A percentile compares a stretch with the other conserved stretches of the same genome.
phyloP scores from a whole-genome alignment of 164 flowering plant species.

The Magnolia kwangsiensis region DNA sequence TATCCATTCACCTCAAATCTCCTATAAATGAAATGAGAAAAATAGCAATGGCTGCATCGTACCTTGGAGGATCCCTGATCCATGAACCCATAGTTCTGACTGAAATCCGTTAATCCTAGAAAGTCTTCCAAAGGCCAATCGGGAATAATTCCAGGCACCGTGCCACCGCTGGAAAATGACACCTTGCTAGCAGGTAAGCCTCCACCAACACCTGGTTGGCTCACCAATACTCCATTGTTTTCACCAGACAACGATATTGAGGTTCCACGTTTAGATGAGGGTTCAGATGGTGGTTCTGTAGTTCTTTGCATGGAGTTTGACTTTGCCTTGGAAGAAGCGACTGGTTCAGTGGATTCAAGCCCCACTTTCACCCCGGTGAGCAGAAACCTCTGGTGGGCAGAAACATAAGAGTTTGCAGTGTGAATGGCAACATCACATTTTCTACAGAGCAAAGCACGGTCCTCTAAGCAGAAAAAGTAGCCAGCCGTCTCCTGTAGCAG shows the following conservation, averaged over 20 bases:
- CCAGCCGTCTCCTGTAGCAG: slow-evolving; percentile 68
- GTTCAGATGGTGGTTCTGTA: background rate
- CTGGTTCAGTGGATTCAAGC: slow-evolving; percentile 50
- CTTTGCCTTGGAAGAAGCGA: slow-evolving; percentile 26
- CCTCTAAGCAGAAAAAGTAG: slow-evolving; percentile 89
- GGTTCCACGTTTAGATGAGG: slow-evolving; percentile 15
- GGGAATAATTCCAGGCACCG: slow-evolving; percentile 39
- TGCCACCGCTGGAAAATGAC: slow-evolving; percentile 28
- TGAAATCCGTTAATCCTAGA: slow-evolving; percentile 49
- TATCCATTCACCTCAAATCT: too few species aligned
- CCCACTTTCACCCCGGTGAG: slow-evolving; percentile 92
- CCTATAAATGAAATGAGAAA: too few species aligned
- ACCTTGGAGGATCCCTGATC: slow-evolving; percentile 81
- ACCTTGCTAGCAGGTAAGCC: slow-evolving; percentile 25
- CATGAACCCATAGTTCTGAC: slow-evolving; percentile 41
- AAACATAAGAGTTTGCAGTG: slow-evolving; percentile 60
- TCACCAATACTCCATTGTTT: slow-evolving; percentile 21
- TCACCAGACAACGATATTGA: slow-evolving; percentile 24
- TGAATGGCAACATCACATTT: slow-evolving; percentile 87
- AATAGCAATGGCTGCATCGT: slow-evolving; percentile 6
- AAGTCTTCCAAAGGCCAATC: slow-evolving; percentile 82
- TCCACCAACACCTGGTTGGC: slow-evolving; percentile 30
- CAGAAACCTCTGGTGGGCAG: slow-evolving; percentile 78
- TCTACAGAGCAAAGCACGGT: slow-evolving; percentile 88
- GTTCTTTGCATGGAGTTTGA: background rate